Conservation (phyloP, 441 rosid genomes). For the Pelargonium cotyledonis region DNA sequence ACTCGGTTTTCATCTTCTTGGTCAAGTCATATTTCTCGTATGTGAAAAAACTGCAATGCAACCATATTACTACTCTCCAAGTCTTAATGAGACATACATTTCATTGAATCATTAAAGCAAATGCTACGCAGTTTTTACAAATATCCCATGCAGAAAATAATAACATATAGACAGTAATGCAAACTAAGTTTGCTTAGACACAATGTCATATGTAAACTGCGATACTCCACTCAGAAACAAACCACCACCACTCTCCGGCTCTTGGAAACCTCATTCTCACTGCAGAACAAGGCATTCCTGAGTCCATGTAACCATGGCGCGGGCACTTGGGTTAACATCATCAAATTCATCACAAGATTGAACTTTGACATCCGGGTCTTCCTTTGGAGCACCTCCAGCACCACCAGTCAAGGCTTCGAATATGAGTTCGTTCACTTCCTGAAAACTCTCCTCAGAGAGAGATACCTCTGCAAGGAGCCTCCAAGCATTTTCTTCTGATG, state of each 20-base stretch:
- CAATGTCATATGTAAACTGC: slow-evolving; percentile 8
- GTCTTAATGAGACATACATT: too few species aligned
- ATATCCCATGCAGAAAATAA: background rate
- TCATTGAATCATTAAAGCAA: slow-evolving; percentile 5
- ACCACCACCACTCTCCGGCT: slow-evolving; percentile 10
- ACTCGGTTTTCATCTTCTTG: too few species aligned
- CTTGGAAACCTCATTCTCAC: slow-evolving; percentile 26
- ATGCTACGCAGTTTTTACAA: slow-evolving; percentile 14
- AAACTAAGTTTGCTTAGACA: slow-evolving; percentile 28
- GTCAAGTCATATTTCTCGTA: too few species aligned
- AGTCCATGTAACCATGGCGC: slow-evolving; percentile 33
- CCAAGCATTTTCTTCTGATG: slow-evolving; percentile 89
- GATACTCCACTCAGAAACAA: slow-evolving; percentile 5
- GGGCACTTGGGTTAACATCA: slow-evolving; percentile 24
- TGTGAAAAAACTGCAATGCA: too few species aligned
- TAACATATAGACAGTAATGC: slow-evolving; percentile 10
- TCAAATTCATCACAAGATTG: slow-evolving; percentile 19
- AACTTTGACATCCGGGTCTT: slow-evolving; percentile 23
- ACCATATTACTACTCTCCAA: too few species aligned
- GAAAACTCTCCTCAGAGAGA: slow-evolving; percentile 78
- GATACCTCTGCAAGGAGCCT: slow-evolving; percentile 88
- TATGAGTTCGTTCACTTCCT: slow-evolving; percentile 63
- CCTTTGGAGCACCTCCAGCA: slow-evolving; percentile 22
- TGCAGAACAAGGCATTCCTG: slow-evolving; percentile 53
- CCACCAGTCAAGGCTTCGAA: slow-evolving; percentile 50